A percentile compares a stretch with the other conserved stretches of the same genome.
These are phyloP conservation scores for Macrophomina pseudophaseolina DNA, from an alignment of 2,329 filamentous ascomycete species.

Conservation along the genomic window DNA sequence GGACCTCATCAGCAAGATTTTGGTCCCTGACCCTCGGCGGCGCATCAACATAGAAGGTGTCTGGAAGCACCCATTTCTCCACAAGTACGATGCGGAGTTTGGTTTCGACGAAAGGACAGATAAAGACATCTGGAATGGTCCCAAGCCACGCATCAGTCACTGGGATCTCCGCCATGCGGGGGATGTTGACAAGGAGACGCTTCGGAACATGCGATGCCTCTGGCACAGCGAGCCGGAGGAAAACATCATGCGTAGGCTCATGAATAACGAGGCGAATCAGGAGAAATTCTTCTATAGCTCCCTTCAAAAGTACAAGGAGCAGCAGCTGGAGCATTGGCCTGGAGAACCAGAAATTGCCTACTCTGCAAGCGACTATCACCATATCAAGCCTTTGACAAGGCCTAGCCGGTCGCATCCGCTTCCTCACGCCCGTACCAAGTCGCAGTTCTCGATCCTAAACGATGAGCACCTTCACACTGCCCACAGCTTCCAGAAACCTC, in stretches of 20 bases:
- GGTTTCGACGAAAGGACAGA: constrained; percentile 65
- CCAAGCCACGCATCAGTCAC: constrained; percentile 62
- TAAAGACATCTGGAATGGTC: constrained; percentile 59
- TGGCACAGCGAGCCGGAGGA: constrained; percentile 87
- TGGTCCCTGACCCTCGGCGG: constrained; percentile 76
- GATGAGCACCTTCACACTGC: constrained; percentile 57
- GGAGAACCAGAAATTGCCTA: constrained; percentile 74
- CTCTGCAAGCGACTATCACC: constrained; percentile 87
- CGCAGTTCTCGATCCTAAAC: constrained; percentile 62
- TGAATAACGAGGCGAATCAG: constrained; percentile 69
- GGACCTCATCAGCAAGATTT: constrained; percentile 79
- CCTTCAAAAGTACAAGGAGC: constrained; percentile 79
- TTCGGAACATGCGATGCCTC: constrained; percentile 84
- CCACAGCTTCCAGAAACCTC: constrained; percentile 56
- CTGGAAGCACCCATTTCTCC: constrained; percentile 85
- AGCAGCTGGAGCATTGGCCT: constrained; percentile 83
- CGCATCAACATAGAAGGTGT: constrained; percentile 82
- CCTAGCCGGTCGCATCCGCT: background rate
- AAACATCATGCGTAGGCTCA: constrained; percentile 71
- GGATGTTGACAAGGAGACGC: constrained; percentile 79
- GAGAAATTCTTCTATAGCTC: constrained; percentile 94
- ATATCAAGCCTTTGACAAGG: constrained; percentile 40
- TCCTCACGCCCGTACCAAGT: constrained; percentile 53
- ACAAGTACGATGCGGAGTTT: constrained; percentile 75
- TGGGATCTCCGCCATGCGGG: constrained; percentile 65